Conservation (phyloP, 176 grass and related monocot genomes). For the Tillandsia fasciculata region DNA sequence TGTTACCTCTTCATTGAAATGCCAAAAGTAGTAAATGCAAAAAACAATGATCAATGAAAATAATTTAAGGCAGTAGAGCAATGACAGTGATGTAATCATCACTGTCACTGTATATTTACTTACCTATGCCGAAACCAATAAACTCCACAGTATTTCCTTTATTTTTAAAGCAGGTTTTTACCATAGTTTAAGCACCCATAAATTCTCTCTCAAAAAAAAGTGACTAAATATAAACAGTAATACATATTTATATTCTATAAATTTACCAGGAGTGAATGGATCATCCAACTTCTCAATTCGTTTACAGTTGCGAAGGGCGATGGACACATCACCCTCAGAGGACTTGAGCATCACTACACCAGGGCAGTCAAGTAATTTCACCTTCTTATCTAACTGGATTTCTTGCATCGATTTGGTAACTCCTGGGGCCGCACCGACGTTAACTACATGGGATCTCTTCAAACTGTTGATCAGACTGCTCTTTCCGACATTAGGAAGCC, state of each 20-base stretch:
- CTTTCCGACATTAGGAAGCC: slow-evolving; percentile 97
- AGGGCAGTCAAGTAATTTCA: slow-evolving; percentile 90
- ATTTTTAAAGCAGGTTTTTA: no score
- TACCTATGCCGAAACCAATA: no score
- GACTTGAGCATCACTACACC: slow-evolving; percentile 98
- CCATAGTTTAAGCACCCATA: no score
- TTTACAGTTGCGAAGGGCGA: slow-evolving; percentile 81
- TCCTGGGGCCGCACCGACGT: slow-evolving; percentile 84
- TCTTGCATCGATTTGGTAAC: slow-evolving; percentile 92
- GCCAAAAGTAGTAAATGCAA: no score
- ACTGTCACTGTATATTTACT: no score
- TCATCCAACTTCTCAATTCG: slow-evolving; percentile 97
- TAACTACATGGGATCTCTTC: slow-evolving; percentile 86
- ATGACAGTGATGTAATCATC: no score
- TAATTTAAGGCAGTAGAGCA: no score
- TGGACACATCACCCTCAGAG: slow-evolving; percentile 46
- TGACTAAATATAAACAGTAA: no score
- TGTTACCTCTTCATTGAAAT: no score
- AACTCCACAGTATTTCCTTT: no score
- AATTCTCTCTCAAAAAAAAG: no score
- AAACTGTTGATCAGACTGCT: slow-evolving; percentile 95
- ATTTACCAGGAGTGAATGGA: slow-evolving; percentile 63
- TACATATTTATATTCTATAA: not conserved
- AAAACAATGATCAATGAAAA: no score
- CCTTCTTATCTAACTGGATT: slow-evolving; percentile 91